Evolutionary conservation across 768 basidiomycete species (phyloP).

Genomic region (Suillus paluster): DNA sequence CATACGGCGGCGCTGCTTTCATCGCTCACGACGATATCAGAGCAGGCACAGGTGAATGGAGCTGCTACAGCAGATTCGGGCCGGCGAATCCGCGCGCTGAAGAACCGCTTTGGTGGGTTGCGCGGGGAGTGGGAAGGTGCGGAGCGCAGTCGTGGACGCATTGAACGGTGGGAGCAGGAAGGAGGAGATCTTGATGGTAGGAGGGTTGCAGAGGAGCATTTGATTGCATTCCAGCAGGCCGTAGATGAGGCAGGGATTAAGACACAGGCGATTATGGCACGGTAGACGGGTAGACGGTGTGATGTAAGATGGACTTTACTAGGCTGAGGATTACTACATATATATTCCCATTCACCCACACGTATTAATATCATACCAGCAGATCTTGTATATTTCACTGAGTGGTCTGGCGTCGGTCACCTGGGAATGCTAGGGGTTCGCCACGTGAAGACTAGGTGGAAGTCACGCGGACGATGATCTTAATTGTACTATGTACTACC

Average conservation of each 20-base stretch:
- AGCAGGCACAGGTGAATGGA: conserved; percentile 87
- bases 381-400: background rate
- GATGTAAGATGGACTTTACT: conserved; percentile 1
- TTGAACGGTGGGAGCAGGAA: conserved; percentile 82
- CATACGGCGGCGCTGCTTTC: conserved; percentile 76
- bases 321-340: background rate
- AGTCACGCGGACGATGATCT: no score
- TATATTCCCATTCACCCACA: conserved; percentile 2
- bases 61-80: conserved; percentile 86
- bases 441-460: no score
- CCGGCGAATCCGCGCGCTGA: conserved; percentile 82
- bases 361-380: conserved; percentile 1
- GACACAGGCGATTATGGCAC: conserved; percentile 83
- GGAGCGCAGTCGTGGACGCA: conserved; percentile 73
- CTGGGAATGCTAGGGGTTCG: no score
- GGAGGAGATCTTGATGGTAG: conserved; percentile 42
- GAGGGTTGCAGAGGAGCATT: conserved; percentile 72
- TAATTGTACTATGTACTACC: no score
- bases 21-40: conserved; percentile 77
- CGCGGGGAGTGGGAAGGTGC: conserved; percentile 84
- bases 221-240: conserved; percentile 74
- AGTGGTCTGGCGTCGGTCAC: no score
- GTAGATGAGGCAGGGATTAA: conserved; percentile 74
- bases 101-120: conserved; percentile 83
- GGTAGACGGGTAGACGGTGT: conserved; percentile 50